Percentiles rank a stretch among this genome's conserved stretches.
phyloP scores from a whole-genome alignment of 2,329 filamentous ascomycete genomes.

The Colletotrichum australisinense region DNA sequence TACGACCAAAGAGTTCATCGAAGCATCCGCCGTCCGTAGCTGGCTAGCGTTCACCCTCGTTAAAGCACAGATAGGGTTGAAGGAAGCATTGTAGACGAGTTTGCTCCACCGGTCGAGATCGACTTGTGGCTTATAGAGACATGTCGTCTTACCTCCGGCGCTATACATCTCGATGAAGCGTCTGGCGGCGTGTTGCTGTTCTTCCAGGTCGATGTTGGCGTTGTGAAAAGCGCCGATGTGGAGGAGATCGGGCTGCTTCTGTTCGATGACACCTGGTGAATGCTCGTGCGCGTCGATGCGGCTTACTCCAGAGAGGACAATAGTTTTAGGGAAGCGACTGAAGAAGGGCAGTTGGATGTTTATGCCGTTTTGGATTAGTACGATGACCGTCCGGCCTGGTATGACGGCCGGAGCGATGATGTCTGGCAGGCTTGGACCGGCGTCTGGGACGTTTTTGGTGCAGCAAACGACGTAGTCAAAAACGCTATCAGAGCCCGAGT shows the following conservation, averaged over 20 bases:
- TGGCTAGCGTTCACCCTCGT: conserved; percentile 61
- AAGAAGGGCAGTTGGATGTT: conserved; percentile 70
- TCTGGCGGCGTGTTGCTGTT: conserved; percentile 45
- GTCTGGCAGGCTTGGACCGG: conserved; percentile 58
- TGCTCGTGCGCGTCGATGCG: conserved; percentile 63
- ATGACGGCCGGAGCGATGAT: conserved; percentile 64
- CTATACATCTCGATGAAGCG: conserved; percentile 61
- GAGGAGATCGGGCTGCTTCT: conserved; percentile 63
- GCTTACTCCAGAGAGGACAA: conserved; percentile 64
- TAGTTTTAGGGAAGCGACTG: conserved; percentile 60
- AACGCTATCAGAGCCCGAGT: not conserved
- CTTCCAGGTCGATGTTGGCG: conserved; percentile 42
- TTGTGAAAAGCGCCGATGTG: conserved; percentile 62
- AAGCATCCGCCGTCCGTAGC: conserved; percentile 57
- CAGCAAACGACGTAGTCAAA: conserved; percentile 68
- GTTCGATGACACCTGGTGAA: conserved; percentile 58
- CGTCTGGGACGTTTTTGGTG: conserved; percentile 70
- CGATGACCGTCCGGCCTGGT: conserved; percentile 60
- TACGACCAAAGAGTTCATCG: conserved; percentile 58
- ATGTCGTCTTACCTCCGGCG: conserved; percentile 55
- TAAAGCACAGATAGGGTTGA: conserved; percentile 65
- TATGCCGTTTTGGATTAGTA: conserved; percentile 72
- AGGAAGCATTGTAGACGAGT: conserved; percentile 61
- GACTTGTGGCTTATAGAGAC: conserved; percentile 55
- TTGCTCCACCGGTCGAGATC: conserved; percentile 60